These are phyloP conservation scores for Tetrahymena borealis DNA, from an alignment of 73 alveolate species.

Conservation along the genomic window DNA sequence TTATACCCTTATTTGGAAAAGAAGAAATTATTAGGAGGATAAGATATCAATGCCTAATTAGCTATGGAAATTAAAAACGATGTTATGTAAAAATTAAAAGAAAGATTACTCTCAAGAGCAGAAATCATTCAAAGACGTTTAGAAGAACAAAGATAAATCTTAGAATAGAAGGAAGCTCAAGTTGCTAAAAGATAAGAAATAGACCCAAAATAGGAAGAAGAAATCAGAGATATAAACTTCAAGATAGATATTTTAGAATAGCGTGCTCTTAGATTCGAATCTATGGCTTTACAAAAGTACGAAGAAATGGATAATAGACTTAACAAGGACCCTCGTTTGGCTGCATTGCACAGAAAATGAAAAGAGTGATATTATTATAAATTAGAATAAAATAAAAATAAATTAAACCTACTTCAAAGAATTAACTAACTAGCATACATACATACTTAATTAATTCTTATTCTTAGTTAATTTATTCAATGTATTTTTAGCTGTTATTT, in stretches of 20 bases:
- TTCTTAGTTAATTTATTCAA: too few species aligned
- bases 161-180: slow-evolving; percentile 51
- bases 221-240: slow-evolving; percentile 19
- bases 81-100: slow-evolving; percentile 68
- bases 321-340: slow-evolving; percentile 24
- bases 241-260: slow-evolving; percentile 40
- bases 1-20: slow-evolving; percentile 67
- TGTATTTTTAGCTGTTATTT: too few species aligned
- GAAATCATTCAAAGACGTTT: slow-evolving; percentile 65
- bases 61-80: slow-evolving; percentile 72
- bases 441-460: too few species aligned
- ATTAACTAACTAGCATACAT: too few species aligned
- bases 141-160: slow-evolving; percentile 62
- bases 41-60: slow-evolving; percentile 51
- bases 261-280: slow-evolving; percentile 44
- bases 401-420: too few species aligned
- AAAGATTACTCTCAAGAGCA: slow-evolving; percentile 71
- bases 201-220: slow-evolving; percentile 11
- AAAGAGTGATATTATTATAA: neutral
- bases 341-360: slow-evolving; percentile 22
- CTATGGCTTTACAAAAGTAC: slow-evolving; percentile 31
- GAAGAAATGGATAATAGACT: slow-evolving; percentile 43
- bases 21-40: slow-evolving; percentile 35
- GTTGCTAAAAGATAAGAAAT: slow-evolving; percentile 16
- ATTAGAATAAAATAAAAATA: neutral